phyloP scores from a whole-genome alignment of 495 filamentous ascomycete genomes.

The Xylona heveae region DNA sequence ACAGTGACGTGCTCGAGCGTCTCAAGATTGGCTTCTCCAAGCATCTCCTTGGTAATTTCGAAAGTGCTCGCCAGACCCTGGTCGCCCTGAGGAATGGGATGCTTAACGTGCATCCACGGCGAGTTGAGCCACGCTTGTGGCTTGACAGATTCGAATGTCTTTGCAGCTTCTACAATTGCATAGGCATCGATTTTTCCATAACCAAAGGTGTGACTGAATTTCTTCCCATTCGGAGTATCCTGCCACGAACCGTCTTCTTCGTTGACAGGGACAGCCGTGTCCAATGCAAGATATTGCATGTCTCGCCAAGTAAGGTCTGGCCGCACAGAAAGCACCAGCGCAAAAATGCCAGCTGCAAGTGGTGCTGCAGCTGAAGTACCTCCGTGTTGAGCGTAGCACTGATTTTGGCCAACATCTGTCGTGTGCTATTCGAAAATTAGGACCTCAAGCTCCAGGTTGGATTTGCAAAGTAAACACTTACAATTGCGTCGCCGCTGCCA shows the following conservation, averaged over 20 bases:
- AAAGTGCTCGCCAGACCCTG: constrained; percentile 59
- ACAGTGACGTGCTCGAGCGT: constrained; percentile 85
- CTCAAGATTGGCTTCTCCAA: constrained; percentile 64
- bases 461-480: constrained; percentile 17
- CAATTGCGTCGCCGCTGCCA: constrained; percentile 66
- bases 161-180: constrained; percentile 67
- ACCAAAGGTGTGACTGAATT: constrained; percentile 84
- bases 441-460: no score
- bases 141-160: constrained; percentile 71
- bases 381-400: constrained; percentile 60
- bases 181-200: constrained; percentile 89
- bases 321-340: constrained; percentile 70
- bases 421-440: constrained; percentile 44
- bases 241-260: constrained; percentile 63
- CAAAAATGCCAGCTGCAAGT: constrained; percentile 74
- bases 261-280: constrained; percentile 66
- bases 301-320: constrained; percentile 88
- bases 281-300: constrained; percentile 72
- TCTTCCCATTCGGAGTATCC: constrained; percentile 52
- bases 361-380: constrained; percentile 96
- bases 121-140: constrained; percentile 93
- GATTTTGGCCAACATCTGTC: constrained; percentile 73
- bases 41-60: constrained; percentile 51
- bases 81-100: constrained; percentile 70
- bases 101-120: constrained; percentile 77